Evolutionary conservation across 2,329 filamentous ascomycete species (phyloP).

Genomic region (Sarocladiaceae sp.): DNA sequence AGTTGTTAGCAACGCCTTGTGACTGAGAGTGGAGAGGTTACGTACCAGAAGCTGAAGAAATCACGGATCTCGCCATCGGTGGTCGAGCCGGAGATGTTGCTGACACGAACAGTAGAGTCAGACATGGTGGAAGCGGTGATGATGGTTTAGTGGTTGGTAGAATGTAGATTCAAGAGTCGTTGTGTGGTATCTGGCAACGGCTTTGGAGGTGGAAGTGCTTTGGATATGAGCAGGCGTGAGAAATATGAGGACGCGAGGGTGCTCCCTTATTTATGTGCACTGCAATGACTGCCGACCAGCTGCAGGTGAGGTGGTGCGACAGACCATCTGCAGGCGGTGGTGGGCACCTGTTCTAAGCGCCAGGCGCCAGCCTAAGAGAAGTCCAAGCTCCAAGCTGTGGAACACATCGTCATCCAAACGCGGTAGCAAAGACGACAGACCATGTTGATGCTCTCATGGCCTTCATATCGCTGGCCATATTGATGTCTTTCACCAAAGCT

Average conservation of each 20-base stretch:
- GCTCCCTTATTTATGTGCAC: too few species aligned
- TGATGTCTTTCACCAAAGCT: too few species aligned
- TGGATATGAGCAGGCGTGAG: not conserved
- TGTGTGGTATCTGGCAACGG: not conserved
- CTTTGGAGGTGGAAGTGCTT: not conserved
- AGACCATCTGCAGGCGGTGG: too few species aligned
- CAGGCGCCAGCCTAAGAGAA: too few species aligned
- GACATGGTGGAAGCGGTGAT: conserved; percentile 36
- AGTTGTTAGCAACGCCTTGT: conserved; percentile 13
- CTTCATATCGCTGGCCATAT: too few species aligned
- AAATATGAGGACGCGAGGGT: not conserved
- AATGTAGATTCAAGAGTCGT: not conserved
- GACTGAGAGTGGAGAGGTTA: not conserved
- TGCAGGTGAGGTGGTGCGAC: too few species aligned
- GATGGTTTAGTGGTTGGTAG: not conserved
- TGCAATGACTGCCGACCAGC: not conserved
- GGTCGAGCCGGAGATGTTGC: conserved; percentile 78
- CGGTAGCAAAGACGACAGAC: too few species aligned
- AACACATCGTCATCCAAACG: too few species aligned
- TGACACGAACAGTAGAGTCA: conserved; percentile 70
- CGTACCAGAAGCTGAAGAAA: conserved; percentile 95
- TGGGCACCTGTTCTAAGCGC: too few species aligned
- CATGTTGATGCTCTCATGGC: too few species aligned
- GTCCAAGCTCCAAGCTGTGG: too few species aligned
- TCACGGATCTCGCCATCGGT: conserved; percentile 87